These are phyloP conservation scores for Suillus occidentalis DNA, from an alignment of 768 basidiomycete genomes.

Conservation along the genomic window DNA sequence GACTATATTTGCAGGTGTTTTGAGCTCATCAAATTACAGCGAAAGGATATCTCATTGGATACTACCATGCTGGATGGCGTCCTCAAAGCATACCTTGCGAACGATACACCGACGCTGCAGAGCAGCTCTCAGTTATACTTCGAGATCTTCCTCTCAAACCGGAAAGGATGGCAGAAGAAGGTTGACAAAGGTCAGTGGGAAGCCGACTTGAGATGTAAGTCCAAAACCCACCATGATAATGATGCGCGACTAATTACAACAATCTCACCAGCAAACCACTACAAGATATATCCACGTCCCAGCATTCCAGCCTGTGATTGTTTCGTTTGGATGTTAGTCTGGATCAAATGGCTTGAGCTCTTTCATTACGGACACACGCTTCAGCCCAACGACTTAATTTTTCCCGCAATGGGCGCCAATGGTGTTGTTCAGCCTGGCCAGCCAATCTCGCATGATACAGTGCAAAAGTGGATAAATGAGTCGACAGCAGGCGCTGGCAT, in stretches of 20 bases:
- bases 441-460: slow-evolving; percentile 22
- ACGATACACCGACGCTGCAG: too few species aligned
- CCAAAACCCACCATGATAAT: too few species aligned
- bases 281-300: neutral
- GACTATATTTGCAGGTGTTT: slow-evolving; percentile 25
- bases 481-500: slow-evolving; percentile 9
- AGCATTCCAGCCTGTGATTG: neutral
- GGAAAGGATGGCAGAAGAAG: too few species aligned
- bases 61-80: too few species aligned
- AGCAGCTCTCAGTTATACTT: too few species aligned
- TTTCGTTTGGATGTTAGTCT: neutral
- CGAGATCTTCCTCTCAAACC: too few species aligned
- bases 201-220: too few species aligned
- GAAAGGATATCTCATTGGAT: slow-evolving; percentile 21
- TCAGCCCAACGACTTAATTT: slow-evolving; percentile 17
- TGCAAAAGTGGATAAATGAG: slow-evolving; percentile 21
- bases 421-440: slow-evolving; percentile 23
- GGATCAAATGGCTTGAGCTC: slow-evolving; percentile 3
- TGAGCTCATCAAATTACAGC: slow-evolving; percentile 28
- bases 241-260: too few species aligned
- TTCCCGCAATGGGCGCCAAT: slow-evolving; percentile 24
- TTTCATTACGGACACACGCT: slow-evolving; percentile 10
- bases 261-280: neutral
- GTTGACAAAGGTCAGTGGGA: too few species aligned
- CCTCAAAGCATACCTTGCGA: too few species aligned